These are phyloP conservation scores for Suillus lakei DNA, from an alignment of 768 basidiomycete species.

Conservation along the genomic window DNA sequence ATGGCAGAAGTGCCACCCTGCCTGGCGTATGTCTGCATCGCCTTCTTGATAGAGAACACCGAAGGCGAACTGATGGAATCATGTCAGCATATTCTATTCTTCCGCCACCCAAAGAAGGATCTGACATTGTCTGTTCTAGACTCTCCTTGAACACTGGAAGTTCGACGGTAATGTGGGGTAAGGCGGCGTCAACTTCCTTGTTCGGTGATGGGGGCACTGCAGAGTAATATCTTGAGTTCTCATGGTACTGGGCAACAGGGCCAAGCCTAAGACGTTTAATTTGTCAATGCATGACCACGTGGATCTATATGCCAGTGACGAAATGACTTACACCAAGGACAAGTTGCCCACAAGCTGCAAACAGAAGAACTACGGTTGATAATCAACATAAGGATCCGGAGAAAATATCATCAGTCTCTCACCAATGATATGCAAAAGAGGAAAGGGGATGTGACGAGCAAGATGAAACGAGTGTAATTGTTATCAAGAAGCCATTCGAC, in stretches of 20 bases:
- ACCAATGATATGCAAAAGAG: slow-evolving; percentile 78
- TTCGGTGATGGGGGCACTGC: slow-evolving; percentile 65
- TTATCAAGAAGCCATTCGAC: slow-evolving; percentile 72
- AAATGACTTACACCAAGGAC: slow-evolving; percentile 56
- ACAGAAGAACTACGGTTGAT: slow-evolving; percentile 62
- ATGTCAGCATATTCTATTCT: slow-evolving; percentile 20
- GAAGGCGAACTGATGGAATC: slow-evolving; percentile 60
- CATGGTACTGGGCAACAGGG: slow-evolving; percentile 83
- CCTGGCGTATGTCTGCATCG: slow-evolving; percentile 91
- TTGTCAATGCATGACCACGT: slow-evolving; percentile 3
- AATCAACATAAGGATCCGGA: slow-evolving; percentile 13
- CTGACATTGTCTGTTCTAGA: slow-evolving; percentile 79
- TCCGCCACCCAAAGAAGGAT: not conserved
- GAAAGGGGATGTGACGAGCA: slow-evolving; percentile 69
- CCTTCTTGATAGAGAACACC: slow-evolving; percentile 78
- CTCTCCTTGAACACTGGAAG: slow-evolving; percentile 90
- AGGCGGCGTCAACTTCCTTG: slow-evolving; percentile 59
- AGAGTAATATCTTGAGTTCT: slow-evolving; percentile 85
- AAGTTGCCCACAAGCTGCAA: slow-evolving; percentile 70
- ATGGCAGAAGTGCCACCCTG: slow-evolving; percentile 85
- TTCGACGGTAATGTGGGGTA: slow-evolving; percentile 81
- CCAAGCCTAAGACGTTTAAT: slow-evolving; percentile 54
- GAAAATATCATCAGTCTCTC: slow-evolving; percentile 26
- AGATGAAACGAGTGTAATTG: slow-evolving; percentile 61
- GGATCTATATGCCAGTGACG: slow-evolving; percentile 7